Evolutionary conservation across 1,284 basidiomycete genomes (phyloP), one percentile per base, ranked within the genome.

Genomic region (Fistulina hepatica): DNA sequence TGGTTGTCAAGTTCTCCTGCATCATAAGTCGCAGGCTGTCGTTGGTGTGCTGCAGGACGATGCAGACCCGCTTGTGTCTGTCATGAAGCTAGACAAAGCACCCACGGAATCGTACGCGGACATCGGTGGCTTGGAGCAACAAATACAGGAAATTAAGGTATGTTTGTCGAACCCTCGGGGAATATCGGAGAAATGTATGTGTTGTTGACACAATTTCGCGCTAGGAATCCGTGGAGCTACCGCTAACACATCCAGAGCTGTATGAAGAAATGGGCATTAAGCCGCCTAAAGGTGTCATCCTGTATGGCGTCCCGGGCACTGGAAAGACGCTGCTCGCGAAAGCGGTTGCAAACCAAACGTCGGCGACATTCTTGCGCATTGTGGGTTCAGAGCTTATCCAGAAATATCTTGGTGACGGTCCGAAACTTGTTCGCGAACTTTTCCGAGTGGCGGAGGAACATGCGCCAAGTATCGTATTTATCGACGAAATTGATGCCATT

Each of bases 211-310:
- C 41, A 17, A 52, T 32, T 39, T 21, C 21, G 32, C n/a, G 26
- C 5, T 46, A 91, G 82, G 94, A 99, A 81, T 90, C 94, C 17
- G 94, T 99, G 43, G 95, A 98, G 60, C 71, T 99, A 34, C 95
- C 95, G 0, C 71, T 99, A 33, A 98, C 94, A 12, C 95, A 98
- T 58, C 95, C 95, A 7, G 95, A 99, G 56, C 65, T 98, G 27
- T 99, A 98, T 63, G 94, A 98, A 60, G 94, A 98, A 67, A 97
- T 99, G 95, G 95, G 95, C 43, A 97, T 98, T 61, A 84, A 85
- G 51, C 94, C 94, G 25, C 95, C 95, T 23, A 98, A 98, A 60
- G 95, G 95, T 69, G 95, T 98, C 53, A 97, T 99, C 50, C 73
- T 99, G 1, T 99, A 98, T 53, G 95, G 95, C 54, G 93, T 94